These are phyloP conservation scores for Dryas alaskensis DNA, from an alignment of 306 rosid species.

Conservation along the genomic window DNA sequence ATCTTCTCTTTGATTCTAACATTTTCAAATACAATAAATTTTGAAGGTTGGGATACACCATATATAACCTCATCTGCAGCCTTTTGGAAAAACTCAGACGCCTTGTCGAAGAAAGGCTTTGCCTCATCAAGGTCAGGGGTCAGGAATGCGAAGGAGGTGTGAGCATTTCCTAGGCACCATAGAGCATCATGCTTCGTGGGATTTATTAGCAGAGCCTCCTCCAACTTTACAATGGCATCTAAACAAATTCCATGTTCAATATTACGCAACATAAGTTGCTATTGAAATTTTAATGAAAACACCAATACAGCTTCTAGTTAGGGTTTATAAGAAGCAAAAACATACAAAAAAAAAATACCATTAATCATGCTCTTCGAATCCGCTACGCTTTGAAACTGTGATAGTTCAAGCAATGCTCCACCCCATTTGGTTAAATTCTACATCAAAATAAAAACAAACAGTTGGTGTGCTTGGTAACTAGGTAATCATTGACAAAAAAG, in stretches of 20 bases:
- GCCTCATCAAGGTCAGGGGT: constrained; percentile 64
- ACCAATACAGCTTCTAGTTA: neutral
- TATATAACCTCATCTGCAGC: constrained; percentile 54
- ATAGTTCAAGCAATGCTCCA: constrained; percentile 67
- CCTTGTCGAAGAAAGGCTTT: constrained; percentile 54
- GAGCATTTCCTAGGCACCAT: constrained; percentile 73
- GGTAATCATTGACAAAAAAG: no score
- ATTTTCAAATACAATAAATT: neutral
- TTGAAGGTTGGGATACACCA: neutral
- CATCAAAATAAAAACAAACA: neutral
- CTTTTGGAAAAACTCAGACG: constrained; percentile 52
- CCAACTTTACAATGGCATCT: constrained; percentile 67
- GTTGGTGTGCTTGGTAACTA: no score
- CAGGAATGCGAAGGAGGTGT: constrained; percentile 57
- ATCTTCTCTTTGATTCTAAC: constrained; percentile 8
- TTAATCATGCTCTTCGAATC: constrained; percentile 54
- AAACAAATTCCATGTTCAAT: neutral
- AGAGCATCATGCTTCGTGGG: constrained; percentile 67
- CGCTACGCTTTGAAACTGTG: constrained; percentile 51
- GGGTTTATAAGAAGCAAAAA: neutral
- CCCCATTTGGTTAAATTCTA: constrained; percentile 84
- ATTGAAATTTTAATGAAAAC: constrained; percentile 4
- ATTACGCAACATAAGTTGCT: neutral
- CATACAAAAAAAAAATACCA: constrained; percentile 34
- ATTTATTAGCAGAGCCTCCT: constrained; percentile 62